These are phyloP conservation scores for Tilletia setariae DNA, from an alignment of 1,284 basidiomycete genomes.

Conservation along the genomic window DNA sequence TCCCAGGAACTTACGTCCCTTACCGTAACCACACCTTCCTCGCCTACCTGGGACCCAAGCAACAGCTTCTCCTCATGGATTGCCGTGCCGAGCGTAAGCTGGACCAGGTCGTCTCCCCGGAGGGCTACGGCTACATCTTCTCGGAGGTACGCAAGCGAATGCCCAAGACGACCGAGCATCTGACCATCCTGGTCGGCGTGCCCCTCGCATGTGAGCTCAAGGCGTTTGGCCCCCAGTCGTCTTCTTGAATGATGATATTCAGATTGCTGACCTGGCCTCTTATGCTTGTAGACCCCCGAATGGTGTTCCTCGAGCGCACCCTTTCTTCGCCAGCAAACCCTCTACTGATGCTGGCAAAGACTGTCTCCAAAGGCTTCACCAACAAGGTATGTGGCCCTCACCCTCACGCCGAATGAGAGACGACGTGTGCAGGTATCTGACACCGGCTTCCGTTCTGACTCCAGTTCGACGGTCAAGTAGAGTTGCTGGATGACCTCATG, in stretches of 20 bases:
- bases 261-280: neutral
- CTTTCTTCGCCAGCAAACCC: slow-evolving; percentile 47
- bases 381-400: slow-evolving; percentile 29
- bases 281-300: slow-evolving; percentile 34
- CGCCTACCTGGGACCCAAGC: slow-evolving; percentile 49
- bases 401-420: neutral
- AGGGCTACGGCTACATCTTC: slow-evolving; percentile 44
- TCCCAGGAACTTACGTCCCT: slow-evolving; percentile 43
- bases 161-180: slow-evolving; percentile 46
- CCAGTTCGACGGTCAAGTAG: slow-evolving; percentile 51
- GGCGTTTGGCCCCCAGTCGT: neutral
- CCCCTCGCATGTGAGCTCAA: slow-evolving; percentile 39
- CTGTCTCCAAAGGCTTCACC: slow-evolving; percentile 39
- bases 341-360: slow-evolving; percentile 47
- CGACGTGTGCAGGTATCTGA: neutral
- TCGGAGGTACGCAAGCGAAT: slow-evolving; percentile 28
- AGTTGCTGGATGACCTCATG: slow-evolving; percentile 52
- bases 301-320: slow-evolving; percentile 51
- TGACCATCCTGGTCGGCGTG: slow-evolving; percentile 52
- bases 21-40: slow-evolving; percentile 48
- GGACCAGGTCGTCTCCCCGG: slow-evolving; percentile 44
- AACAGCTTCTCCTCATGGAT: slow-evolving; percentile 48
- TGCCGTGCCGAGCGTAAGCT: slow-evolving; percentile 52
- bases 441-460: neutral
- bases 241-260: neutral